phyloP scores from a whole-genome alignment of 768 basidiomycete genomes.

The Boletus vermiculosoides region DNA sequence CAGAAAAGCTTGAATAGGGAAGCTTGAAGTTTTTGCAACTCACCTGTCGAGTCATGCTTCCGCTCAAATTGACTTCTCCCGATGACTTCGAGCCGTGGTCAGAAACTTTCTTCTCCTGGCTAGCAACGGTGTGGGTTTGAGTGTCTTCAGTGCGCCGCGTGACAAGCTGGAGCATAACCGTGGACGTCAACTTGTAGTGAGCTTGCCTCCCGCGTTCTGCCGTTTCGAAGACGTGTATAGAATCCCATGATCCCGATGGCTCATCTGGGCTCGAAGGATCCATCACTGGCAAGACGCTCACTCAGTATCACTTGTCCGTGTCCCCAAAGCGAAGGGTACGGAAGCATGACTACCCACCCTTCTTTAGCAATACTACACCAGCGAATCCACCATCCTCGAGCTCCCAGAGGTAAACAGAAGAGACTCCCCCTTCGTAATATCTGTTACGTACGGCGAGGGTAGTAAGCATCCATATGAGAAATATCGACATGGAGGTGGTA shows the following conservation, averaged over 20 bases:
- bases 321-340: neutral
- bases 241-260: slow-evolving; percentile 92
- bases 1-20: slow-evolving; percentile 7
- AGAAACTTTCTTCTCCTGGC: slow-evolving; percentile 36
- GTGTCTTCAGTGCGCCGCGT: slow-evolving; percentile 43
- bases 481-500: neutral
- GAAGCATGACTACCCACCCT: slow-evolving; percentile 52
- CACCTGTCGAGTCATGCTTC: slow-evolving; percentile 97
- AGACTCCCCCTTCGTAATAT: slow-evolving; percentile 98
- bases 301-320: slow-evolving; percentile 1
- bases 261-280: slow-evolving; percentile 52
- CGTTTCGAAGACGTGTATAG: slow-evolving; percentile 96
- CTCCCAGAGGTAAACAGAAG: slow-evolving; percentile 98
- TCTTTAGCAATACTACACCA: slow-evolving; percentile 94
- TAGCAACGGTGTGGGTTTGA: slow-evolving; percentile 14
- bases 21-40: slow-evolving; percentile 26
- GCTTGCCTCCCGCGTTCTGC: slow-evolving; percentile 90
- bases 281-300: slow-evolving; percentile 49
- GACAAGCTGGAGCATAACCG: slow-evolving; percentile 91
- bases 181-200: slow-evolving; percentile 96
- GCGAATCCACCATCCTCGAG: slow-evolving; percentile 95
- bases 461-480: neutral
- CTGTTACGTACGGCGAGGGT: slow-evolving; percentile 35
- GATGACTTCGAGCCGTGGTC: slow-evolving; percentile 55
- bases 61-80: slow-evolving; percentile 83